Conservation (phyloP, 768 basidiomycete genomes). For the Leccinum subgranulosum region DNA sequence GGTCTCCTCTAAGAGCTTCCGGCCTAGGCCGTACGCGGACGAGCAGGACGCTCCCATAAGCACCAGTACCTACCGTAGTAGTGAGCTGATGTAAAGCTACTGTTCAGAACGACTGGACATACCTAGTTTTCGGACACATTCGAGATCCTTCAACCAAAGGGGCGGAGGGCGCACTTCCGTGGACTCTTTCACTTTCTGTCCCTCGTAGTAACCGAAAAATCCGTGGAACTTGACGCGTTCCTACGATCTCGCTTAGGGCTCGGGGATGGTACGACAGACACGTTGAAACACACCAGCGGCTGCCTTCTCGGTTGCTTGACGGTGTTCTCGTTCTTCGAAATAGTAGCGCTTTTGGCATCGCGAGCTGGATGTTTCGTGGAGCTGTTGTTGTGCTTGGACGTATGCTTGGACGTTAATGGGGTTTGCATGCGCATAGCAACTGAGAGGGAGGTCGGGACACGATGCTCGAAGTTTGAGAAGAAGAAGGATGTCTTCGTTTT, state of each 20-base stretch:
- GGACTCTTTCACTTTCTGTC: conserved; percentile 24
- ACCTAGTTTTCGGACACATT: conserved; percentile 43
- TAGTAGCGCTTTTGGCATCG: neutral
- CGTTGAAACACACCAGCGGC: conserved; percentile 3
- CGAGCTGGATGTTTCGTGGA: conserved; percentile 15
- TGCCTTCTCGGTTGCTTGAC: conserved; percentile 1
- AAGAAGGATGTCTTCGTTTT: neutral
- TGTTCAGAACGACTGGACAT: neutral
- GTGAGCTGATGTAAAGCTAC: conserved; percentile 1
- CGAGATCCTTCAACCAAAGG: conserved; percentile 37
- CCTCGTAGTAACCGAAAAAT: conserved; percentile 8
- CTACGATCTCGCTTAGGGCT: conserved; percentile 13
- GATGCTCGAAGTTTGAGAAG: neutral
- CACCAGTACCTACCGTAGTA: conserved; percentile 36
- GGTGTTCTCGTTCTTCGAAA: conserved; percentile 6
- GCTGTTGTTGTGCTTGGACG: neutral
- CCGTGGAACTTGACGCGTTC: conserved; percentile 10
- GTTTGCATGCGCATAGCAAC: conserved; percentile 18
- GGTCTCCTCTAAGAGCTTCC: conserved; percentile 31
- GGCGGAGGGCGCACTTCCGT: conserved; percentile 36
- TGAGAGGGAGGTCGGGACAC: neutral
- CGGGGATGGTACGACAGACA: neutral
- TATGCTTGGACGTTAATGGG: conserved; percentile 4
- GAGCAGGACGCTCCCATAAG: conserved; percentile 41
- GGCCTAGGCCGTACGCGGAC: conserved; percentile 34